Evolutionary conservation across 768 basidiomycete species (phyloP), one percentile per base, ranked within the genome.

Genomic region (Boletus rufocinnamomeus): DNA sequence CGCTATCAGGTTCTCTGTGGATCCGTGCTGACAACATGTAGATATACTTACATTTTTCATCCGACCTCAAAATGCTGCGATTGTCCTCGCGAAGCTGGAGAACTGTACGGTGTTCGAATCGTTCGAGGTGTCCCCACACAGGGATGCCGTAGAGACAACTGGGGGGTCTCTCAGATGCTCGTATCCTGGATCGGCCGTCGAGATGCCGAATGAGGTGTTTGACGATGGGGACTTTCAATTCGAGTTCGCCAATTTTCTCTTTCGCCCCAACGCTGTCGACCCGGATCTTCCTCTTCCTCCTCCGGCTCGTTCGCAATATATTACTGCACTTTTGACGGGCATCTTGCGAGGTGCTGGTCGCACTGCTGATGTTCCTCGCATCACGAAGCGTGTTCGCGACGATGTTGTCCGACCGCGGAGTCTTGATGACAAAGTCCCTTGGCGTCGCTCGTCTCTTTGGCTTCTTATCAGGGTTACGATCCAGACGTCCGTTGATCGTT

Each of bases 41-140:
- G 80, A 75, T 52, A 65, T 70, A 9, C 41, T 78, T 9, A 64
- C 66, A 14, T 66, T 80, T 38, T 71, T 72, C n/a, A 70, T 82
- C 21, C 68, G 66, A 23, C 67, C 68, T 6, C 81, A 82, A 53
- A 80, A 81, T 50, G 76, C 80, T 3, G 79, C 68, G n/a, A 32
- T 82, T 3, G 64, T 82, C 21, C 45, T 79, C 23, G 72, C 73
- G 49, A 66, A 66, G 52, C 40, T 46, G 25, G 53, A 61, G 5
- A 41, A 54, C 5, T 46, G 58, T 8, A 72, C 74, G 3, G 55
- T 69, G 19, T 75, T 28, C 46, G 46, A 28, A 7, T 44, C 43
- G 7, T 25, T 44, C 7, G 43, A 44, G 14, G 23, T 28, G 9
- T 75, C 76, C 4, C 72, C 78, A 1, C 50, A 59, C 8, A 58